A percentile compares a stretch with the other conserved stretches of the same genome.
Evolutionary conservation across 352 stramenopile genomes (phyloP).

Genomic region (Phytophthora pseudosyringae): DNA sequence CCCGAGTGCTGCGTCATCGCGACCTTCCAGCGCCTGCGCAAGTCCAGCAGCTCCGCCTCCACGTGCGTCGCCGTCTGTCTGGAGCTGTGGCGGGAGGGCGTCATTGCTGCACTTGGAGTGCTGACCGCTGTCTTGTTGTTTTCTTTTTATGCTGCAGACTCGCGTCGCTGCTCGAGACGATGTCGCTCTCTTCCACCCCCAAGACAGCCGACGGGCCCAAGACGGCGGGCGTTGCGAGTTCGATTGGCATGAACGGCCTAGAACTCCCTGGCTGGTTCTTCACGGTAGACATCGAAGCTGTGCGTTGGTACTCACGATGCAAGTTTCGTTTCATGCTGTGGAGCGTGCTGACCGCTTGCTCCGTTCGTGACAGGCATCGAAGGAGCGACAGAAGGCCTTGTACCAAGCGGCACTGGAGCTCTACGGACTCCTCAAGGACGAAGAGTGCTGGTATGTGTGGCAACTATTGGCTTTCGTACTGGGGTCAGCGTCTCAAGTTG

Average conservation of each 20-base stretch:
- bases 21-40: slow-evolving; percentile 47
- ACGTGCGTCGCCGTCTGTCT: slow-evolving; percentile 16
- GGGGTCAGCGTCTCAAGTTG: not conserved
- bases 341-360: not conserved
- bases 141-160: slow-evolving; percentile 37
- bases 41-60: slow-evolving; percentile 13
- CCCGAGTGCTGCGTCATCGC: slow-evolving; percentile 64
- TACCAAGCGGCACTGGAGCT: slow-evolving; percentile 59
- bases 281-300: slow-evolving; percentile 55
- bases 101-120: not conserved
- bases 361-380: slow-evolving; percentile 38
- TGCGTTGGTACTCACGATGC: slow-evolving; percentile 18
- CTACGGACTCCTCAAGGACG: slow-evolving; percentile 72
- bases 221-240: slow-evolving; percentile 58
- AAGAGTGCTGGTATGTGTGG: slow-evolving; percentile 63
- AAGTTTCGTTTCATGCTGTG: not conserved
- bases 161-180: slow-evolving; percentile 37
- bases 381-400: slow-evolving; percentile 52
- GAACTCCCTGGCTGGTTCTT: slow-evolving; percentile 77
- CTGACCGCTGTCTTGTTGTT: not conserved
- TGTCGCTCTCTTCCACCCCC: slow-evolving; percentile 42
- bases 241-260: slow-evolving; percentile 49
- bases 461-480: not conserved
- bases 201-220: slow-evolving; percentile 51
- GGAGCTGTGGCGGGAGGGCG: not conserved